Evolutionary conservation across 139 green algal genomes (phyloP).

Genomic region (Gonium pectorale): DNA sequence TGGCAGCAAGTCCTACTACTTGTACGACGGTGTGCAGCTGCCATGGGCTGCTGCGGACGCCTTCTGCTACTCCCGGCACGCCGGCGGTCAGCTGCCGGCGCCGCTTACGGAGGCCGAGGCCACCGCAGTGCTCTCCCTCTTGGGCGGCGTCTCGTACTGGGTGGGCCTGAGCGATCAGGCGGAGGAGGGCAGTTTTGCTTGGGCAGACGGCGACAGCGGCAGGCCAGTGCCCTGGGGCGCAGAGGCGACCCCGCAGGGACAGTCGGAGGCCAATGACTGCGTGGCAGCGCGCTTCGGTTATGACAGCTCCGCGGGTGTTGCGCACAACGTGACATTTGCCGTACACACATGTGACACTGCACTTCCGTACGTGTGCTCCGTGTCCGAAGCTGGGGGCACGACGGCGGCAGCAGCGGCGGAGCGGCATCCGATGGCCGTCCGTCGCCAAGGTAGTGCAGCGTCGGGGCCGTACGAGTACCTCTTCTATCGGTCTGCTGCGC

Average conservation of each 20-base stretch:
- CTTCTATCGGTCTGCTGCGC: neutral
- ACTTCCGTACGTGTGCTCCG: constrained; percentile 12
- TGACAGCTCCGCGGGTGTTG: neutral
- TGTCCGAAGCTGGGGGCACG: neutral
- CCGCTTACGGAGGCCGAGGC: neutral
- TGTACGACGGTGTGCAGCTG: constrained; percentile 23
- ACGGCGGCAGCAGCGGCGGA: neutral
- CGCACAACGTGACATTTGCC: neutral
- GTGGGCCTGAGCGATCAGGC: neutral
- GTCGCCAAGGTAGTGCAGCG: neutral
- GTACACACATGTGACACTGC: neutral
- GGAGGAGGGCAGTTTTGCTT: neutral
- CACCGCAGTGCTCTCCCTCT: neutral
- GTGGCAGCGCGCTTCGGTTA: neutral
- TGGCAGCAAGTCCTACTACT: constrained; percentile 3
- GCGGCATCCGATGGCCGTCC: neutral
- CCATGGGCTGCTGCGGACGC: neutral
- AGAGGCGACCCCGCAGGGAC: neutral
- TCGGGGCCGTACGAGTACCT: constrained; percentile 18
- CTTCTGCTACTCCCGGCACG: neutral
- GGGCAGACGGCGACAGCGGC: neutral
- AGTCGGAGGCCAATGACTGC: neutral
- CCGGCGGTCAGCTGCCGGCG: neutral
- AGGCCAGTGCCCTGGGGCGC: constrained; percentile 14
- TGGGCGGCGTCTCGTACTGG: constrained; percentile 3